Percentiles rank a stretch among this genome's conserved stretches.
Evolutionary conservation across 805 yeast species (phyloP).

Genomic region (Starmerella riodocensis): DNA sequence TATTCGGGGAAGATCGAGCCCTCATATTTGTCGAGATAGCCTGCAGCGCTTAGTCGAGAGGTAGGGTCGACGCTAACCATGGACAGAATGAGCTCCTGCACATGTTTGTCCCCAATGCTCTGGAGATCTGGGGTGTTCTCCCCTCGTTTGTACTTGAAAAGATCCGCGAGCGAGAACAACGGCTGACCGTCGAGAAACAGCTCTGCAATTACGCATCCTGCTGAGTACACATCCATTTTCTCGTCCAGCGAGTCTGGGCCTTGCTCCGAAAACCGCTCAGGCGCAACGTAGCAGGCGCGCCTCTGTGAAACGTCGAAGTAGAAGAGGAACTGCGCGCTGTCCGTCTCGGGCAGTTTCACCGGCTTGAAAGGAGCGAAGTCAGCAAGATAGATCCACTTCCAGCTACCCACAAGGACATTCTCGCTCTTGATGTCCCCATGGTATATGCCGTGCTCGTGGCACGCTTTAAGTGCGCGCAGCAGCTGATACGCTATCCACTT

Average conservation of each 20-base stretch:
- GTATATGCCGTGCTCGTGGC: slow-evolving; percentile 48
- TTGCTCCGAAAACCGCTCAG: slow-evolving; percentile 58
- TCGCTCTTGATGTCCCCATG: slow-evolving; percentile 94
- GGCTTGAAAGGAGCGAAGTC: slow-evolving; percentile 88
- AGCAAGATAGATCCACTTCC: slow-evolving; percentile 73
- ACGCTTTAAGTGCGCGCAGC: slow-evolving; percentile 43
- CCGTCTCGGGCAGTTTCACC: slow-evolving; percentile 71
- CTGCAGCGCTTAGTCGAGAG: slow-evolving; percentile 43
- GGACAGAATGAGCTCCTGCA: slow-evolving; percentile 43
- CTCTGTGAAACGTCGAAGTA: slow-evolving; percentile 85
- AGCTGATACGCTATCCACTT: slow-evolving; percentile 76
- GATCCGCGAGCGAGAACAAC: slow-evolving; percentile 70
- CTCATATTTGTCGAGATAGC: slow-evolving; percentile 39
- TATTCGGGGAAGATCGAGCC: slow-evolving; percentile 48
- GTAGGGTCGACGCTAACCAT: slow-evolving; percentile 56
- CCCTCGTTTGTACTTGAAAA: slow-evolving; percentile 64
- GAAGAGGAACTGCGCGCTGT: slow-evolving; percentile 83
- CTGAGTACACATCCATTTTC: slow-evolving; percentile 56
- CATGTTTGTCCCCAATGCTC: slow-evolving; percentile 40
- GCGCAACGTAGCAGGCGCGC: slow-evolving; percentile 82
- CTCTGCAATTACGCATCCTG: slow-evolving; percentile 76
- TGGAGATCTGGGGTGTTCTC: slow-evolving; percentile 54
- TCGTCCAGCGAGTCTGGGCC: slow-evolving; percentile 32
- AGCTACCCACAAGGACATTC: slow-evolving; percentile 70
- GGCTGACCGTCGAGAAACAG: slow-evolving; percentile 77